Conservation (phyloP, 768 basidiomycete species). For the Lentinula guzmanii region DNA sequence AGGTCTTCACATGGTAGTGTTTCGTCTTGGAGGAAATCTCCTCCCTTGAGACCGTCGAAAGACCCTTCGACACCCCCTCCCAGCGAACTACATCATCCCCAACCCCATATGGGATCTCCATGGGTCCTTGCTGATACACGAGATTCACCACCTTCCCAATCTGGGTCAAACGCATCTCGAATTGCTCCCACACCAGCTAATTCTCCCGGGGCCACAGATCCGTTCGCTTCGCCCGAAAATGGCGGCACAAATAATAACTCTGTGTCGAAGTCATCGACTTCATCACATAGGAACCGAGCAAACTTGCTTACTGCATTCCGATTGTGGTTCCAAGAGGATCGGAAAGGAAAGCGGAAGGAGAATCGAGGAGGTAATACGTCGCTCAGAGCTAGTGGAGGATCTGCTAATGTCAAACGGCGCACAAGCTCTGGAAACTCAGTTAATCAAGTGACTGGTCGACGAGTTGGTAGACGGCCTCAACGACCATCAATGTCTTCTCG, state of each 20-base stretch:
- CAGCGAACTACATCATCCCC: slow-evolving; percentile 31
- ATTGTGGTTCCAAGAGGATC: slow-evolving; percentile 89
- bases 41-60: slow-evolving; percentile 51
- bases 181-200: slow-evolving; percentile 40
- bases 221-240: slow-evolving; percentile 38
- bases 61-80: slow-evolving; percentile 51
- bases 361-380: slow-evolving; percentile 14
- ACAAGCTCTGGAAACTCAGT: slow-evolving; percentile 26
- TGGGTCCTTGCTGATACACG: slow-evolving; percentile 60
- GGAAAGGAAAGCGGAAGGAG: slow-evolving; percentile 80
- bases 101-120: slow-evolving; percentile 49
- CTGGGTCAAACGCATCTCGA: slow-evolving; percentile 11
- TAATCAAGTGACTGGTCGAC: slow-evolving; percentile 17
- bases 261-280: slow-evolving; percentile 13
- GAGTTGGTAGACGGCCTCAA: slow-evolving; percentile 49
- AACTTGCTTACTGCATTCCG: slow-evolving; percentile 83
- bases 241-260: slow-evolving; percentile 24
- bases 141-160: slow-evolving; percentile 27
- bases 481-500: slow-evolving; percentile 75
- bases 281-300: slow-evolving; percentile 57
- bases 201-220: slow-evolving; percentile 44
- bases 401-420: slow-evolving; percentile 42
- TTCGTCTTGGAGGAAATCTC: slow-evolving; percentile 65
- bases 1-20: slow-evolving; percentile 60
- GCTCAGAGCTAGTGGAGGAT: slow-evolving; percentile 7